Percentiles rank a stretch among this genome's conserved stretches.
Evolutionary conservation across 2,329 filamentous ascomycete species (phyloP).

Genomic region (Cytospora schulzeri): DNA sequence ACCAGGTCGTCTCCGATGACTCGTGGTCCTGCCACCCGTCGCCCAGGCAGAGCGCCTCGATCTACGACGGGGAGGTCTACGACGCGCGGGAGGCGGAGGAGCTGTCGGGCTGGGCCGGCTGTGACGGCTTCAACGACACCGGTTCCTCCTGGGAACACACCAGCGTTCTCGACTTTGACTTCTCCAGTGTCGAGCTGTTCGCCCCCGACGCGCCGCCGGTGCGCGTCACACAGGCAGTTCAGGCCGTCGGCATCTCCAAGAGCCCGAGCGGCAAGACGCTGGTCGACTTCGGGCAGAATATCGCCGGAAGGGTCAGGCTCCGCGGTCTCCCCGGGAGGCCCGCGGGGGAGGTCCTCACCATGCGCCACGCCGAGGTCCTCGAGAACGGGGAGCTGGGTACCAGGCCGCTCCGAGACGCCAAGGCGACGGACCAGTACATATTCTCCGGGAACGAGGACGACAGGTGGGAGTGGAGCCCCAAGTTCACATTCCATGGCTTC

Average conservation of each 20-base stretch:
- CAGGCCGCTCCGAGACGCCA: conserved; percentile 46
- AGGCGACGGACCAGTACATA: conserved; percentile 44
- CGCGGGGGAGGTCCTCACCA: conserved; percentile 44
- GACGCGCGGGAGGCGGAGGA: conserved; percentile 35
- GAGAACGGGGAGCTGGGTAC: conserved; percentile 48
- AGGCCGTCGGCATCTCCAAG: conserved; percentile 12
- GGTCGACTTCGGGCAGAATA: conserved; percentile 61
- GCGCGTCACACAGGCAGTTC: conserved; percentile 33
- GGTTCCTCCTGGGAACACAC: conserved; percentile 5
- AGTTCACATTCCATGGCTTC: conserved; percentile 57
- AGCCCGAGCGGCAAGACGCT: conserved; percentile 46
- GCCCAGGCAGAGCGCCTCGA: conserved; percentile 30
- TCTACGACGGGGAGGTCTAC: conserved; percentile 39
- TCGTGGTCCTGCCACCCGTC: conserved; percentile 34
- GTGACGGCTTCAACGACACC: neutral
- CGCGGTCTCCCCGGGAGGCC: conserved; percentile 39
- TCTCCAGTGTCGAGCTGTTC: conserved; percentile 29
- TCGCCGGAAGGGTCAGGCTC: conserved; percentile 53
- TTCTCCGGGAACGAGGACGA: conserved; percentile 29
- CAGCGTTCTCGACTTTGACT: conserved; percentile 30
- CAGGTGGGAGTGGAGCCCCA: conserved; percentile 42
- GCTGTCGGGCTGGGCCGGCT: conserved; percentile 27
- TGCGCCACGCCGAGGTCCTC: conserved; percentile 58
- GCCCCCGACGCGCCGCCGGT: conserved; percentile 40
- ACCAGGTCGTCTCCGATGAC: conserved; percentile 35